Conservation (phyloP, 2,329 filamentous ascomycete species). For the Sclerotinia sclerotiorum region DNA sequence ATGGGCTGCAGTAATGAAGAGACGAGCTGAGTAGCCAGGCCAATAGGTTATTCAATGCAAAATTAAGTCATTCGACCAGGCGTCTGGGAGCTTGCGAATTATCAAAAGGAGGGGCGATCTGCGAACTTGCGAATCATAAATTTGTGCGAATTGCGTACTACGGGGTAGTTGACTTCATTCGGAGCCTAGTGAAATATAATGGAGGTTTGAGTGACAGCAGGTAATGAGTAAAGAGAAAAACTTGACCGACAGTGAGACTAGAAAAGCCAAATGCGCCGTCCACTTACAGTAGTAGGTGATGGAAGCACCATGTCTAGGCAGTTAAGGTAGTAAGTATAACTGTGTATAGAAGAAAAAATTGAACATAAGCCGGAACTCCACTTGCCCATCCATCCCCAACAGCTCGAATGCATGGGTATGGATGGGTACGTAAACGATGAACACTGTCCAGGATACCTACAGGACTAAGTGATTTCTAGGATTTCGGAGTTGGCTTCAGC, state of each 20-base stretch:
- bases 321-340: not conserved
- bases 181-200: not conserved
- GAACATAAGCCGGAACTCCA: constrained; percentile 2
- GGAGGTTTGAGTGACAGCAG: not conserved
- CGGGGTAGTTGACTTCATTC: not conserved
- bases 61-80: constrained; percentile 15
- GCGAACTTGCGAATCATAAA: constrained; percentile 3
- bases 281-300: not conserved
- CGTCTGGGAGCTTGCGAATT: constrained; percentile 7
- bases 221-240: constrained; percentile 10
- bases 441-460: constrained; percentile 12
- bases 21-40: constrained; percentile 6
- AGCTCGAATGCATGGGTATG: not conserved
- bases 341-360: not conserved
- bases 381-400: not conserved
- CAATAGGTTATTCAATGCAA: constrained; percentile 13
- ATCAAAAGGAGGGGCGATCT: not conserved
- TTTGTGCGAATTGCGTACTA: constrained; percentile 6
- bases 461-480: not conserved
- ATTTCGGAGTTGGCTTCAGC: not conserved
- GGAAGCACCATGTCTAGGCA: constrained; percentile 12
- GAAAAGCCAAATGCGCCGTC: constrained; percentile 6
- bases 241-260: not conserved
- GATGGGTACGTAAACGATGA: not conserved
- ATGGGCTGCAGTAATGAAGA: constrained; percentile 12